A percentile compares a stretch with the other conserved stretches of the same genome.
phyloP scores from a whole-genome alignment of 2,329 filamentous ascomycete species.

The Pestalotiopsis sp. region DNA sequence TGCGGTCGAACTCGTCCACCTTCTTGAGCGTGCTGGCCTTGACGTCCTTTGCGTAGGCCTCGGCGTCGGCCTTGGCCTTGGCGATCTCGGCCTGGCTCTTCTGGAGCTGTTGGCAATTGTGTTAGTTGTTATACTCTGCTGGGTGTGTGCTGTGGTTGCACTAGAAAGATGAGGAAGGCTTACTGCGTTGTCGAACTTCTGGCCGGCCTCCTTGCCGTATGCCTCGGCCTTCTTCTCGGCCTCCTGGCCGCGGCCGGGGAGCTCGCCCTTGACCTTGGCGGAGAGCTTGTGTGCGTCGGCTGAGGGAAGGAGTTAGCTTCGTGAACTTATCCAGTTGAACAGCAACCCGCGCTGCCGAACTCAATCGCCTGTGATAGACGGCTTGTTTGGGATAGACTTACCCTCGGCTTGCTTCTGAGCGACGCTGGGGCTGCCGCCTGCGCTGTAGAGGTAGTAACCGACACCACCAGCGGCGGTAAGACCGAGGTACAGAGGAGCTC shows the following conservation, averaged over 20 bases:
- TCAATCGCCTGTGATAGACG: too few relatives aligned
- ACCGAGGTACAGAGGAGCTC: constrained; percentile 56
- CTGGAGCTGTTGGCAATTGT: constrained; percentile 50
- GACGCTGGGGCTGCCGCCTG: constrained; percentile 78
- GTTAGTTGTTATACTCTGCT: too few relatives aligned
- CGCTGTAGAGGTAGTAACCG: constrained; percentile 90
- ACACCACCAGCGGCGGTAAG: constrained; percentile 67
- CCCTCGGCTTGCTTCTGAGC: constrained; percentile 89
- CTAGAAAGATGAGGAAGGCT: constrained; percentile 33
- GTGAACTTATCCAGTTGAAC: too few relatives aligned
- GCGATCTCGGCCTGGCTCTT: constrained; percentile 66
- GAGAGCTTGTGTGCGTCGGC: constrained; percentile 76
- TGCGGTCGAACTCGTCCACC: constrained; percentile 82
- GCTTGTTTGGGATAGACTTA: too few relatives aligned
- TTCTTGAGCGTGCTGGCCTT: constrained; percentile 70
- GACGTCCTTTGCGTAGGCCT: constrained; percentile 64
- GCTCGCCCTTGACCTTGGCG: constrained; percentile 65
- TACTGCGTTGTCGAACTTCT: constrained; percentile 72
- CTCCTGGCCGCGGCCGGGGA: constrained; percentile 65
- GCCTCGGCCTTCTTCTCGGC: constrained; percentile 67
- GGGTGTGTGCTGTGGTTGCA: background rate
- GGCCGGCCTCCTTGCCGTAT: constrained; percentile 62
- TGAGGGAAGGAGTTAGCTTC: constrained; percentile 38
- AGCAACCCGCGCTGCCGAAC: too few relatives aligned
- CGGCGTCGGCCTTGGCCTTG: constrained; percentile 63